Evolutionary conservation across 2,329 filamentous ascomycete species (phyloP).

Genomic region (Fusarium gaditjirri): DNA sequence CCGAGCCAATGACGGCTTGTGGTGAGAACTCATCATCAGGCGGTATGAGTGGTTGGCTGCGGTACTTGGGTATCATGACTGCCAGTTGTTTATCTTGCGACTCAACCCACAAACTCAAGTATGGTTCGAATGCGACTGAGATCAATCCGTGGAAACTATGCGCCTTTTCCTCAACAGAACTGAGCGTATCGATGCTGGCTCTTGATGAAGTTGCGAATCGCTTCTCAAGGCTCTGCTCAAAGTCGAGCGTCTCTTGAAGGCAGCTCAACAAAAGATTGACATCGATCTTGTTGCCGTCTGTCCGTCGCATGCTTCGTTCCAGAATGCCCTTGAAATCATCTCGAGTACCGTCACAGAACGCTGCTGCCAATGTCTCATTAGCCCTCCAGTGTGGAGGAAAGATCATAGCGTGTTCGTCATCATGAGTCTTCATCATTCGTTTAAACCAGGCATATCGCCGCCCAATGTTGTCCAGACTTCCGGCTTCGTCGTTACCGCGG

Average conservation of each 20-base stretch:
- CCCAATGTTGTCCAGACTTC: constrained; percentile 95
- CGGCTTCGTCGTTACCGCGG: constrained; percentile 94
- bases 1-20: constrained; percentile 89
- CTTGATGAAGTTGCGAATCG: constrained; percentile 80
- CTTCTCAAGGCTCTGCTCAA: constrained; percentile 90
- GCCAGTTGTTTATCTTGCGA: constrained; percentile 92
- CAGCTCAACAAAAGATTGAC: constrained; percentile 90
- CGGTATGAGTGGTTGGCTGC: constrained; percentile 80
- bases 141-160: constrained; percentile 89
- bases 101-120: constrained; percentile 96
- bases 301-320: constrained; percentile 83
- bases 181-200: constrained; percentile 89
- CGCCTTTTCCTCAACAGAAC: constrained; percentile 78
- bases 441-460: constrained; percentile 96
- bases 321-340: constrained; percentile 96
- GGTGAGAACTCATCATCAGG: constrained; percentile 91
- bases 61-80: constrained; percentile 86
- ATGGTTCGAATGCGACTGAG: constrained; percentile 96
- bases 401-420: constrained; percentile 88
- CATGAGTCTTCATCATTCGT: constrained; percentile 93
- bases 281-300: constrained; percentile 82
- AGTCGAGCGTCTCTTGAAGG: constrained; percentile 94
- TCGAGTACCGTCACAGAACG: constrained; percentile 94
- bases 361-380: constrained; percentile 87
- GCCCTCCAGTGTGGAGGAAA: constrained; percentile 92